These are phyloP conservation scores for Penicillium turbatum DNA, from an alignment of 495 filamentous ascomycete species.

Conservation along the genomic window DNA sequence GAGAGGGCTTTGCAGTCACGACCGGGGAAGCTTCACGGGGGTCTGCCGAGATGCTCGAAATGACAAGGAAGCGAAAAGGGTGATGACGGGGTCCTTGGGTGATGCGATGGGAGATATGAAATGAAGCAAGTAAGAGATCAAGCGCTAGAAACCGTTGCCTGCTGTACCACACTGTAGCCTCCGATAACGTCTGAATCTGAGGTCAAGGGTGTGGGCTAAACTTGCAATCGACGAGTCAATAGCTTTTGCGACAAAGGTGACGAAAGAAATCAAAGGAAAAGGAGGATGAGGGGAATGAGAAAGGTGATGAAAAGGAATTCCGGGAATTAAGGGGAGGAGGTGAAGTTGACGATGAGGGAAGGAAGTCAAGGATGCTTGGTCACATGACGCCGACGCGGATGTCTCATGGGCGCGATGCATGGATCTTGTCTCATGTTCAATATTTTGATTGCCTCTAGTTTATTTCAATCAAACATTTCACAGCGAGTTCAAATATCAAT, in stretches of 20 bases:
- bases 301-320: not conserved
- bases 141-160: constrained; percentile 11
- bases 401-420: not conserved
- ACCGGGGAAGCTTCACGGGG: constrained; percentile 16
- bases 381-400: constrained; percentile 5
- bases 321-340: constrained; percentile 1
- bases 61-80: constrained; percentile 12
- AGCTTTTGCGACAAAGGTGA: not conserved
- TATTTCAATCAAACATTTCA: constrained; percentile 2
- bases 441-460: constrained; percentile 1
- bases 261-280: not conserved
- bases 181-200: constrained; percentile 8
- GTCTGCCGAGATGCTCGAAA: constrained; percentile 9
- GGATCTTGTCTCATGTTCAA: not conserved
- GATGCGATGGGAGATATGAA: constrained; percentile 26
- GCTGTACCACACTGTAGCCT: constrained; percentile 6
- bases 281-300: not conserved
- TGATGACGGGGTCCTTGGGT: constrained; percentile 15
- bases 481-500: not conserved
- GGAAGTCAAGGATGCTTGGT: constrained; percentile 4
- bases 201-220: constrained; percentile 1
- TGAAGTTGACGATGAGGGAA: not conserved
- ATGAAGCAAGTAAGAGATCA: constrained; percentile 15
- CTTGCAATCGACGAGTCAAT: not conserved
- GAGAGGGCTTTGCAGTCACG: constrained; percentile 14